A percentile compares a stretch with the other conserved stretches of the same genome.
phyloP scores from a whole-genome alignment of 805 yeast genomes.

The Pichia gijzeniarum region DNA sequence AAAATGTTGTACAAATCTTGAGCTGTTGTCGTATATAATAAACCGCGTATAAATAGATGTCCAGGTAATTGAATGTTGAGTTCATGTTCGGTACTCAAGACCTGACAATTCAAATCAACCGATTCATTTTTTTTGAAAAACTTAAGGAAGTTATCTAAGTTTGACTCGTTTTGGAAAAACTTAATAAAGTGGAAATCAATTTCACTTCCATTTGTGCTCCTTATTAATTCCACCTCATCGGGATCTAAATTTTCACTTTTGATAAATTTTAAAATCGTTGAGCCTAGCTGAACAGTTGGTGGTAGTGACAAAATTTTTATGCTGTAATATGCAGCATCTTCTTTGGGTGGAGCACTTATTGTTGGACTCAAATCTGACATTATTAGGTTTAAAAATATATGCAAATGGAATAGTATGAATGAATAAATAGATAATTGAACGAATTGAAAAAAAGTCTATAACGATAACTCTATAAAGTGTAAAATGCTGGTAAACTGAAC shows the following conservation, averaged over 20 bases:
- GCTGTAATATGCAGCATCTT: not conserved
- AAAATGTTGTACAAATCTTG: conserved; percentile 35
- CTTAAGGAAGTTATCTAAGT: conserved; percentile 14
- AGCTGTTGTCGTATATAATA: conserved; percentile 34
- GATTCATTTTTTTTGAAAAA: conserved; percentile 7
- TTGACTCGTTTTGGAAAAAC: conserved; percentile 15
- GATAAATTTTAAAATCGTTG: conserved; percentile 16
- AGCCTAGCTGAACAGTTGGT: conserved; percentile 12
- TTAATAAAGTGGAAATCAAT: conserved; percentile 15
- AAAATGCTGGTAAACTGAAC: no score
- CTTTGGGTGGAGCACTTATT: no score
- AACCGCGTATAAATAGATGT: conserved; percentile 47
- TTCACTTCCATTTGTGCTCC: conserved; percentile 15
- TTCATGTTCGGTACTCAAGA: conserved; percentile 16
- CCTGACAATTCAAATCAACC: conserved; percentile 14
- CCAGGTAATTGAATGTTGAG: conserved; percentile 39
- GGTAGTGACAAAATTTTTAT: conserved; percentile 3
- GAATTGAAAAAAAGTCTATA: no score
- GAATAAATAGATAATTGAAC: no score
- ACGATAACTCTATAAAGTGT: no score
- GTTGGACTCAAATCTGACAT: not conserved
- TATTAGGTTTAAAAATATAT: not conserved
- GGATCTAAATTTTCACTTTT: conserved; percentile 11
- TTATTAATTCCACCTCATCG: conserved; percentile 16
- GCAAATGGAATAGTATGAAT: no score